Conservation (phyloP, 768 basidiomycete species). For the Trametes cubensis region DNA sequence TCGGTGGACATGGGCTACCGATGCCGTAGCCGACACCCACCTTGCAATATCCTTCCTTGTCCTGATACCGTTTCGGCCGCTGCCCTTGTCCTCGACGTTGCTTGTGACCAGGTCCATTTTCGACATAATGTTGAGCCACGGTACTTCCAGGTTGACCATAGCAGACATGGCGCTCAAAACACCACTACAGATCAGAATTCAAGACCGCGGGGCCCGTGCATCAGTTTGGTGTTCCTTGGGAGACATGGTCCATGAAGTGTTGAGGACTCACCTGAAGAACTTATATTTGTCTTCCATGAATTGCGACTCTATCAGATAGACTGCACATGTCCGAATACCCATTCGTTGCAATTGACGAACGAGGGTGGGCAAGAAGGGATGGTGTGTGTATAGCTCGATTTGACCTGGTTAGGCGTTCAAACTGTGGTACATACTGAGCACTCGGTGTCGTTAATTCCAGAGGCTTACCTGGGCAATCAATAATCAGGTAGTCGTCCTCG, state of each 20-base stretch:
- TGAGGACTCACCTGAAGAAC: conserved; percentile 75
- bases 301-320: conserved; percentile 94
- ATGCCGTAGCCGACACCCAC: conserved; percentile 40
- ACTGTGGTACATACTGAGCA: background rate
- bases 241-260: background rate
- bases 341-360: conserved; percentile 74
- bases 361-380: conserved; percentile 92
- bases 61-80: conserved; percentile 73
- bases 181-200: conserved; percentile 52
- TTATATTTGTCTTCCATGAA: conserved; percentile 99
- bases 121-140: conserved; percentile 97
- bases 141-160: conserved; percentile 97
- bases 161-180: conserved; percentile 98
- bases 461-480: conserved; percentile 82
- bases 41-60: conserved; percentile 81
- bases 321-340: conserved; percentile 84
- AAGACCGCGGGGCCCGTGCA: background rate
- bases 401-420: conserved; percentile 54
- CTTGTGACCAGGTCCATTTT: conserved; percentile 96
- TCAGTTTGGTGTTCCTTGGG: background rate
- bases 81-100: conserved; percentile 59
- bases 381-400: conserved; percentile 98
- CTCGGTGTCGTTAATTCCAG: too few relatives aligned
- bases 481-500: conserved; percentile 93
- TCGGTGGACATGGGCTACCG: background rate